Conservation (phyloP, 139 green algal genomes). For the Gonium pectorale region DNA sequence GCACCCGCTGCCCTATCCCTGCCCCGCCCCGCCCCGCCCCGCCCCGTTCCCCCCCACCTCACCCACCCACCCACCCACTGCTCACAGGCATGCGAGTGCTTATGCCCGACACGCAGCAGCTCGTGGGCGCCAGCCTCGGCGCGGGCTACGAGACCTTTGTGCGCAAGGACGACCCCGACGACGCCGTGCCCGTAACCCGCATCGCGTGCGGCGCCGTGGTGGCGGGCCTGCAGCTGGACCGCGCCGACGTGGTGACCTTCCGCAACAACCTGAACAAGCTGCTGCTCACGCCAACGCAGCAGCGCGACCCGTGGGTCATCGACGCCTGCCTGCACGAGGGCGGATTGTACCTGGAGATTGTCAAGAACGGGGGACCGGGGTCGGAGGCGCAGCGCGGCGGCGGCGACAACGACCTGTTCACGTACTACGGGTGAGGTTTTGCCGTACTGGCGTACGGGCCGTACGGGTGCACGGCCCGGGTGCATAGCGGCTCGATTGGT, state of each 20-base stretch:
- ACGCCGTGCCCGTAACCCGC: slow-evolving; percentile 26
- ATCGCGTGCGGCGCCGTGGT: slow-evolving; percentile 26
- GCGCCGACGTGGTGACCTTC: slow-evolving; percentile 22
- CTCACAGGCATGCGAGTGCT: not conserved
- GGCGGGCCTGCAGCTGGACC: not conserved
- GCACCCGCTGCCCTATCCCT: not conserved
- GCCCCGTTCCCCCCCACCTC: not conserved
- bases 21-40: not conserved
- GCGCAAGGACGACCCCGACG: slow-evolving; percentile 24
- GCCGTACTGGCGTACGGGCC: not conserved
- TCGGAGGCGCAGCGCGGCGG: not conserved
- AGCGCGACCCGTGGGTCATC: slow-evolving; percentile 33
- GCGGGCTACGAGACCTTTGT: slow-evolving; percentile 31
- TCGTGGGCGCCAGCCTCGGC: not conserved
- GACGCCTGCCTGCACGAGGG: not conserved
- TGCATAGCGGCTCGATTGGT: not conserved
- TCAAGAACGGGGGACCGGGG: slow-evolving; percentile 2
- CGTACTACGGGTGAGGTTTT: slow-evolving; percentile 55
- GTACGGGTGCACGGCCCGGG: not conserved
- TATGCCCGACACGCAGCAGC: not conserved
- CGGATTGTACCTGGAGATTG: slow-evolving; percentile 43
- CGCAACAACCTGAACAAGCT: slow-evolving; percentile 56
- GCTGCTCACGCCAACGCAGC: slow-evolving; percentile 37
- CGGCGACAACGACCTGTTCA: slow-evolving; percentile 39
- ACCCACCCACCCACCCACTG: not conserved